Conservation (phyloP, 352 stramenopile genomes). For the Pythium rhizo-oryzae region DNA sequence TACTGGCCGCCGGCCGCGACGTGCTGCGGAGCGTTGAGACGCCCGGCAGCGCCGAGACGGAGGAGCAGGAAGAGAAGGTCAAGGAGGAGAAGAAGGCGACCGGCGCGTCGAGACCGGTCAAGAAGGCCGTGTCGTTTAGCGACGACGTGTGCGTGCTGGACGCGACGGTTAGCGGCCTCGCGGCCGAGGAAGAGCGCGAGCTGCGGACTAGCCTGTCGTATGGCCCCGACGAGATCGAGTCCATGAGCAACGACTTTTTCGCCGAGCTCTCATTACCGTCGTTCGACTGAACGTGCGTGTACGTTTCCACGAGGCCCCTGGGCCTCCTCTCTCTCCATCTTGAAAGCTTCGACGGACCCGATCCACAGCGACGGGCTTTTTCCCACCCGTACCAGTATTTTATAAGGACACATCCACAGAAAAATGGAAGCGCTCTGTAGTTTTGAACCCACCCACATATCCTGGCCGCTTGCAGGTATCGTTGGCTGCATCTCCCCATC, state of each 20-base stretch:
- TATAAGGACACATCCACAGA: constrained; percentile 14
- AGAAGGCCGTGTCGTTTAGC: constrained; percentile 22
- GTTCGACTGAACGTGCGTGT: background rate
- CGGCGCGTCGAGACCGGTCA: background rate
- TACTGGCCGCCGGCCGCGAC: constrained; percentile 28
- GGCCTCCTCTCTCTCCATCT: background rate
- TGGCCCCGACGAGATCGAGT: constrained; percentile 23
- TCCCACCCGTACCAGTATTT: constrained; percentile 12
- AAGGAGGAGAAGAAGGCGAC: background rate
- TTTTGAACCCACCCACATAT: background rate
- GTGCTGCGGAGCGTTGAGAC: constrained; percentile 14
- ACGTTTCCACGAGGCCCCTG: background rate
- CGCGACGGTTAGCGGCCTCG: background rate
- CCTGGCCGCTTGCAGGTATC: too few relatives aligned
- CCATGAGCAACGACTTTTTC: constrained; percentile 28
- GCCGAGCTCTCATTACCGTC: background rate
- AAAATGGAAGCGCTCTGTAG: constrained; percentile 6
- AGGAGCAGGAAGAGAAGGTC: background rate
- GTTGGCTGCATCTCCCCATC: too few relatives aligned
- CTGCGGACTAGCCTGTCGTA: constrained; percentile 19
- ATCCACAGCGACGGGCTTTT: background rate
- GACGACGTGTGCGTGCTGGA: constrained; percentile 20
- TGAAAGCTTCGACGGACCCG: background rate
- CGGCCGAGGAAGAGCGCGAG: constrained; percentile 15
- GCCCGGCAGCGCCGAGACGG: background rate